Evolutionary conservation across 2,329 filamentous ascomycete genomes (phyloP), one percentile per base, ranked within the genome.

Genomic region (Simplicillium aogashimaense): DNA sequence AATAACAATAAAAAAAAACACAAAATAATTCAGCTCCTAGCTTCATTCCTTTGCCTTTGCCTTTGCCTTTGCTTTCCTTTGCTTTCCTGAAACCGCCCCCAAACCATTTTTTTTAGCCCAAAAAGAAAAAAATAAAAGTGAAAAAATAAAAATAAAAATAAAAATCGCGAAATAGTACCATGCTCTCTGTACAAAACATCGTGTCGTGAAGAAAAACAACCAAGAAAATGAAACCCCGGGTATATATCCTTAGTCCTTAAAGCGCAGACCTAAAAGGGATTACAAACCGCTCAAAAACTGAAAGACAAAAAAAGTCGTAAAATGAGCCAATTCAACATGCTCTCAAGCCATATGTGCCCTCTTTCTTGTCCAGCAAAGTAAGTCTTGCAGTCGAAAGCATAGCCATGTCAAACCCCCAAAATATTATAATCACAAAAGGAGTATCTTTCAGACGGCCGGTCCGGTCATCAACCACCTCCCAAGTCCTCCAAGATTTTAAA

Each of bases 161-260:
- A 18, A 2, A 29, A 29, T 14, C 13, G 11, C 15, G 20, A 40
- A 35, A 13, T 32, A 12, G 14, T 35, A 16, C 18, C 18, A 11
- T 16, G 32, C 20, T 13, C 17, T 33, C 16, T 36, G 10, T 11
- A 36, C n/a, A 15, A 25, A 11, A 12, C 13, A 35, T 15, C 17
- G 14, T 18, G n/a, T 13, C n/a, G 13, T 16, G 7, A 15, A n/a
- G 7, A 14, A 29, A 17, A n/a, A 15, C 30, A 32, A 12, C 14
- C 35, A 20, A 37, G 25, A 37, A 37, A 37, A 16, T 6, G 17
- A 7, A 36, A 39, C 39, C 37, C 41, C 17, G 41, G 41, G 41
- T 43, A 43, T 43, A 43, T 43, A 43, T 45, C 49, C 47, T 46
- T 36, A 39, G 31, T 41, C 43, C 31, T n/a, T 38, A 34, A 51